Base-by-base conservation (phyloP, 257 asterid species). In the Misopates orontium region DNA sequence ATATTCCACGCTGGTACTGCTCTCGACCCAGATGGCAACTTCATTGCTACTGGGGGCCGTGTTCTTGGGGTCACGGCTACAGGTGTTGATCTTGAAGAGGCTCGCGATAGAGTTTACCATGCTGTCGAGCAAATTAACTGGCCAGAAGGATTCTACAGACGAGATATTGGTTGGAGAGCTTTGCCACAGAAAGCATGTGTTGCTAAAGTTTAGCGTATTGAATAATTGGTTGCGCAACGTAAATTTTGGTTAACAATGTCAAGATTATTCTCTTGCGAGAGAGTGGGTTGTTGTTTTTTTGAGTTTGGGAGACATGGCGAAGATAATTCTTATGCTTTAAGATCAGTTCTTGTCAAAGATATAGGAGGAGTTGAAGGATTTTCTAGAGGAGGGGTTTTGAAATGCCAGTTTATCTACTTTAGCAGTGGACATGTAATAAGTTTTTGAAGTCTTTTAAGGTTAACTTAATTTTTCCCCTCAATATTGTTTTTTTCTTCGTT, bases 81-180 rank as follows among this genome's bases (percentile, higher is more conserved):
- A 72, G 98, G 98, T 14, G 68, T 23, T 59, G 79, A 85, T 83
- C 97, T 92, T 20, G 78, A 80, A 62, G 98, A 89, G 80, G 98
- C 97, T 12, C 79, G 85, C 21, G 93, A 85, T 31, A 82, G 89
- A 82, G 91, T 85, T 0, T 92, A 92, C 84, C 82, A 71, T 73
- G 98, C 91, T 0, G 83, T 79, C 12, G 87, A 85, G 51, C 86
- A 77, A 77, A 78, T 92, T 23, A 75, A 72, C 39, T 92, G 97
- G 97, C 84, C 83, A 0, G 90, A 65, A 24, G 98, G 98, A 21
- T 89, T 89, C 70, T 81, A 68, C 77, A 64, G 98, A 53, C 82
- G 77, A 59, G 98, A 92, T 75, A 92, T 89, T n/a, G 97, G 97
- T 44, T 92, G 96, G 95, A 78, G 95, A 73, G 96, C 95, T 32